Percentiles rank a stretch among this genome's conserved stretches.
phyloP scores from a whole-genome alignment of 257 asterid species.

The Mitragyna speciosa region DNA sequence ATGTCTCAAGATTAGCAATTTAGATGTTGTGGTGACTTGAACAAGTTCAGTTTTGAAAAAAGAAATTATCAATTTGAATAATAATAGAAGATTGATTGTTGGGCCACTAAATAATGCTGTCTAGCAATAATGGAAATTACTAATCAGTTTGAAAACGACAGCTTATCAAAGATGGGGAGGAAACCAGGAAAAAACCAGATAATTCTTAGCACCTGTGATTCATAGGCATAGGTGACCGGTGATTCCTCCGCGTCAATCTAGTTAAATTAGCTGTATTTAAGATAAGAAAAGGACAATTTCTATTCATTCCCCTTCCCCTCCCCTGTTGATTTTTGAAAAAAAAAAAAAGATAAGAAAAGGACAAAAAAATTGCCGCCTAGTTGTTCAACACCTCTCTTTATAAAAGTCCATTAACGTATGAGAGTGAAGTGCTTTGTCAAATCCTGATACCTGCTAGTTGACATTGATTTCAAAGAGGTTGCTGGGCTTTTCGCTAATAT shows the following conservation, averaged over 20 bases:
- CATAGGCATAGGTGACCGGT: neutral
- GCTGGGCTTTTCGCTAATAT: no score
- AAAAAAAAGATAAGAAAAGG: neutral
- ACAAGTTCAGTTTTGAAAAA: neutral
- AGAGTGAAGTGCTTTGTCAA: neutral
- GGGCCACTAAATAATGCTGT: neutral
- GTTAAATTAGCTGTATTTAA: neutral
- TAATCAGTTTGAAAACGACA: constrained; percentile 4
- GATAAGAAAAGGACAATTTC: neutral
- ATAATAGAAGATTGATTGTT: neutral
- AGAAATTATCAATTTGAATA: neutral
- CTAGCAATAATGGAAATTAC: neutral
- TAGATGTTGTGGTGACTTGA: neutral
- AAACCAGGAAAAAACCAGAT: neutral
- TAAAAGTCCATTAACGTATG: neutral
- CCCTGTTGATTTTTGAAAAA: no score
- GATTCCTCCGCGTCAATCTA: neutral
- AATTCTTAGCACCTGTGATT: neutral
- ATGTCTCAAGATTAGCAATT: neutral
- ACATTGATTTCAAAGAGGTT: neutral
- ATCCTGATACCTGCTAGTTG: neutral
- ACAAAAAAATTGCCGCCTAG: constrained; percentile 12
- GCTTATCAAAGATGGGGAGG: neutral
- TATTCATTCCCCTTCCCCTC: no score
- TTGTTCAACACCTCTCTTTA: neutral